phyloP scores from a whole-genome alignment of 139 green algal genomes.

The Closterium sp. region DNA sequence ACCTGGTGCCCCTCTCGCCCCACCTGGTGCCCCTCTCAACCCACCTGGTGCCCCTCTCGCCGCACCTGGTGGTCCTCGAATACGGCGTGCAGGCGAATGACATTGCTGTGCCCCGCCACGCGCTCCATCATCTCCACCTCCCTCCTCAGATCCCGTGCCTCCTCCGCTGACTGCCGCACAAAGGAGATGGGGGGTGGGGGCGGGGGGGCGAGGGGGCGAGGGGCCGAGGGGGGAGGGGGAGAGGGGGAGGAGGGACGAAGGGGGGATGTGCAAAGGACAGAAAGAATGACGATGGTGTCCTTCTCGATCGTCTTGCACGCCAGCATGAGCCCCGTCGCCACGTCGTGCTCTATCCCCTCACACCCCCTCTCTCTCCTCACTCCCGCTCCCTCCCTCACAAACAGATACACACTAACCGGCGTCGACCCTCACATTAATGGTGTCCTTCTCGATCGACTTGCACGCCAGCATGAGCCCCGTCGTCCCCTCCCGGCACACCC shows the following conservation, averaged over 20 bases:
- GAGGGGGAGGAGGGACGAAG: too few relatives aligned
- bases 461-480: background rate
- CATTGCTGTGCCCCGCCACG: background rate
- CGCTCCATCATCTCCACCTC: conserved; percentile 66
- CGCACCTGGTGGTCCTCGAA: background rate
- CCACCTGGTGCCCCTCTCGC: too few relatives aligned
- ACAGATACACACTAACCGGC: background rate
- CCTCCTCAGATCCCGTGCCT: conserved; percentile 85
- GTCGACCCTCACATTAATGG: background rate
- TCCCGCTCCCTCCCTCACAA: too few relatives aligned
- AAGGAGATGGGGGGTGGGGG: too few relatives aligned
- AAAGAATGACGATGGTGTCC: background rate
- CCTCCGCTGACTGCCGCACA: conserved; percentile 58
- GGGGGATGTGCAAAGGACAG: too few relatives aligned
- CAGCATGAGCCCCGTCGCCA: background rate
- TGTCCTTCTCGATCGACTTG: background rate
- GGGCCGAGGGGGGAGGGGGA: too few relatives aligned
- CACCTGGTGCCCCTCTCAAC: too few relatives aligned
- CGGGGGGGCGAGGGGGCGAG: too few relatives aligned
- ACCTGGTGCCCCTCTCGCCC: too few relatives aligned
- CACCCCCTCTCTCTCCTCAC: too few relatives aligned
- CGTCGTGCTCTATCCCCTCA: background rate
- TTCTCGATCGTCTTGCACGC: background rate
- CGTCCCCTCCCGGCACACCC: background rate
- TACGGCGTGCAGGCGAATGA: background rate